Percentiles rank a stretch among this genome's conserved stretches.
phyloP scores from a whole-genome alignment of 257 asterid species.

The Solanum pennellii region DNA sequence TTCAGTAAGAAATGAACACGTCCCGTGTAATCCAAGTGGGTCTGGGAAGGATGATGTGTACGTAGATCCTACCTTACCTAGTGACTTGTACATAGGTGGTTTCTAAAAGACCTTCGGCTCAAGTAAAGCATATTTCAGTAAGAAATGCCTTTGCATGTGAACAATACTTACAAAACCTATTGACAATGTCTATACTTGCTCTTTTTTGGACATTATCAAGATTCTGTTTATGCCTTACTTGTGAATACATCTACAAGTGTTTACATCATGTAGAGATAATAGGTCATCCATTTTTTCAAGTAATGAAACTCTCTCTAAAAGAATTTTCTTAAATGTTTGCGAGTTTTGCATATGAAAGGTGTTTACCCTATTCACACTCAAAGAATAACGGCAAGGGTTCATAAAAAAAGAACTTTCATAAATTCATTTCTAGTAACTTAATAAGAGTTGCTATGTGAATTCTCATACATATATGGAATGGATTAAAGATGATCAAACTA shows the following conservation, averaged over 20 bases:
- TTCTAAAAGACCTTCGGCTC: neutral
- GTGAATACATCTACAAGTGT: neutral
- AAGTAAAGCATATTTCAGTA: neutral
- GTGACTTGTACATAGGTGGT: neutral
- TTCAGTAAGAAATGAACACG: neutral
- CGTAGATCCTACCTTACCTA: neutral
- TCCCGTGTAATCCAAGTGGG: neutral
- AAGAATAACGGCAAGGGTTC: neutral
- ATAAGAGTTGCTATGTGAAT: fast-evolving
- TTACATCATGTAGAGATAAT: neutral
- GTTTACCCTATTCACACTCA: neutral
- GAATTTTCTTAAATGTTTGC: neutral
- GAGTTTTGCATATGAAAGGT: neutral
- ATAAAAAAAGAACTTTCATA: neutral
- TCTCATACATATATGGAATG: neutral
- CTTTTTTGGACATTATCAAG: neutral
- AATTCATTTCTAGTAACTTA: neutral
- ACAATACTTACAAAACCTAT: neutral
- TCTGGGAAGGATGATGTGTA: neutral
- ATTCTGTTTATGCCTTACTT: neutral
- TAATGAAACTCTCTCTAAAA: neutral
- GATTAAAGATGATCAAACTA: neutral
- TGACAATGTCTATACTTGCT: neutral
- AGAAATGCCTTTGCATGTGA: neutral
- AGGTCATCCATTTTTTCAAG: neutral